These are phyloP conservation scores for Panaeolus papilionaceus DNA, from an alignment of 768 basidiomycete genomes.

Conservation along the genomic window DNA sequence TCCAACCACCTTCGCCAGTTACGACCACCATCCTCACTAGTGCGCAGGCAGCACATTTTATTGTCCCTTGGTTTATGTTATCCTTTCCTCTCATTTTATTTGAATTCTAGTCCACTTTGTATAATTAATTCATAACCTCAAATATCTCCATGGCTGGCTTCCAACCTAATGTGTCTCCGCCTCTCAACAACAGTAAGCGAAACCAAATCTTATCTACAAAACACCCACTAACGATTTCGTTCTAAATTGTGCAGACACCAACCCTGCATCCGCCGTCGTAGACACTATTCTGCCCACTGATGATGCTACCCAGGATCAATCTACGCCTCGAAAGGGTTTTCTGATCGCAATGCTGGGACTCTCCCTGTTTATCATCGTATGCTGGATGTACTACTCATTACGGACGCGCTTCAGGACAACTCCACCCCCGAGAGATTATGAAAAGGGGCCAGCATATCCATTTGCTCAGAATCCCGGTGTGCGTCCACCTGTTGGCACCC, in stretches of 20 bases:
- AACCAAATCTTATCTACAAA: not conserved
- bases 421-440: not conserved
- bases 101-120: not conserved
- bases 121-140: not conserved
- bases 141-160: not conserved
- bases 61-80: not conserved
- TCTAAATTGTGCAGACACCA: not conserved
- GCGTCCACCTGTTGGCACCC: too few species aligned
- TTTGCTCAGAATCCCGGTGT: not conserved
- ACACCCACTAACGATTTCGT: not conserved
- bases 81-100: not conserved
- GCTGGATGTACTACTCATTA: not conserved
- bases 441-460: not conserved
- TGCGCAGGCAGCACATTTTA: not conserved
- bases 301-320: not conserved
- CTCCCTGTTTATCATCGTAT: not conserved
- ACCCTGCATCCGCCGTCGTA: not conserved
- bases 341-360: not conserved
- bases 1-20: not conserved
- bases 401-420: not conserved
- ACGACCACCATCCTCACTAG: conserved; percentile 3
- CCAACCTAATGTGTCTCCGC: not conserved
- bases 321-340: not conserved
- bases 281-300: not conserved
- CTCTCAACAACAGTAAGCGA: not conserved